These are phyloP conservation scores for Fraxinus quadrangulata DNA, from an alignment of 257 asterid genomes.

Conservation along the genomic window DNA sequence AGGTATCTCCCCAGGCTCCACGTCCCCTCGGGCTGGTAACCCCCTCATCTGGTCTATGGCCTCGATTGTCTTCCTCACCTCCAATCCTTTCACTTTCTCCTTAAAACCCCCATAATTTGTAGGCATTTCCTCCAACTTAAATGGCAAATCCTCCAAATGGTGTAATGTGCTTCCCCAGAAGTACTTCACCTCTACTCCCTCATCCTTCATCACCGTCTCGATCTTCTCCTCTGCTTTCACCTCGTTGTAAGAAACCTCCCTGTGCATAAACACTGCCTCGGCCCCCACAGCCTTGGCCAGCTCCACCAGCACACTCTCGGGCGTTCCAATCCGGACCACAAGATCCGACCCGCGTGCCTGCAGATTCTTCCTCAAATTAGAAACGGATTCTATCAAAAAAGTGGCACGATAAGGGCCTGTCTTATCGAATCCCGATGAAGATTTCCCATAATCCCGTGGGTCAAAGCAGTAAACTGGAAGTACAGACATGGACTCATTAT, in stretches of 20 bases:
- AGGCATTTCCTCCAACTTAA: constrained; percentile 77
- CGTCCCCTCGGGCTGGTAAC: constrained; percentile 81
- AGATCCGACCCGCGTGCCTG: constrained; percentile 89
- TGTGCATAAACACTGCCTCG: constrained; percentile 81
- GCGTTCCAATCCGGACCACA: constrained; percentile 81
- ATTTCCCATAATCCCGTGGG: constrained; percentile 89
- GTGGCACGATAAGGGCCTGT: constrained; percentile 86
- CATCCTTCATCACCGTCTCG: constrained; percentile 78
- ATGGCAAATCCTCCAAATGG: constrained; percentile 94
- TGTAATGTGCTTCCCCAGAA: constrained; percentile 98
- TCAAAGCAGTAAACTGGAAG: constrained; percentile 94
- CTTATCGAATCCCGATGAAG: constrained; percentile 82
- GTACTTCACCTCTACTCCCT: constrained; percentile 85
- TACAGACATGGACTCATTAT: constrained; percentile 76
- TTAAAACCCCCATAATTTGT: constrained; percentile 87
- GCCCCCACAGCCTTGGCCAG: constrained; percentile 85
- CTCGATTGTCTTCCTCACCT: constrained; percentile 83
- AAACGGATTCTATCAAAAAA: constrained; percentile 74
- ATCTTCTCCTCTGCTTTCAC: constrained; percentile 86
- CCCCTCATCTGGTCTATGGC: constrained; percentile 77
- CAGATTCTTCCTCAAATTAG: constrained; percentile 65
- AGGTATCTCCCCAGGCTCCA: constrained; percentile 91
- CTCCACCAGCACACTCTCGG: constrained; percentile 81
- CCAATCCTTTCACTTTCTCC: constrained; percentile 72
- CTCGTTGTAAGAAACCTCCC: constrained; percentile 85